Evolutionary conservation across 2,329 filamentous ascomycete species (phyloP), one percentile per base, ranked within the genome.

Genomic region (Aspergillus ochraceoroseus): DNA sequence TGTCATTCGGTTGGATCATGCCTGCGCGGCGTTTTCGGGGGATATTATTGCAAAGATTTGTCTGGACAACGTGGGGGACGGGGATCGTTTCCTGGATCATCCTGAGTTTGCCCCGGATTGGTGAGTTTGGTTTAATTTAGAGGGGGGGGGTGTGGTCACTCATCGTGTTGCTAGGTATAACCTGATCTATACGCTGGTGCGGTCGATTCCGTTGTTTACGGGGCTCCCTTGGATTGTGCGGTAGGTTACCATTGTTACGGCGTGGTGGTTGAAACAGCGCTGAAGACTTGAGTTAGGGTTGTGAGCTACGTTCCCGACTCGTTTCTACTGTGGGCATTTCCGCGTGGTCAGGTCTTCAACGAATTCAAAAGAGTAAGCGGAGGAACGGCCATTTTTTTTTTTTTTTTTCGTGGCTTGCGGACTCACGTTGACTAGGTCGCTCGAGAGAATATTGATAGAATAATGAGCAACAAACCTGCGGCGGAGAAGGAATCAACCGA

Each of bases 21-120:
- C 32, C 2, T 35, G 14, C 22, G 22, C 38, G 7, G 38, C 38
- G 18, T 29, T 36, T 11, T 23, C 31, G 2, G 38, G 38, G 1
- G 38, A 41, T 15, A 28, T 41, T 7, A 35, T 41, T 11, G 22
- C 17, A 12, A n/a, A 20, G n/a, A 25, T 38, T 5, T 28, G 32
- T 6, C 4, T 35, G 12, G 32, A 30, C 25, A 12, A 4, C 9
- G 8, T 11, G 15, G 15, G 4, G 15, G 14, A 32, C 9, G 28
- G 28, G 2, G 29, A n/a, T 4, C 9, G 29, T 6, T 32, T 32
- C 15, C 15, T 32, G n/a, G 29, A 32, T 32, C 14, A 32, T 32
- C 29, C 29, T 2, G 29, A 32, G 15, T 32, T 32, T 18, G 13
- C 29, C 11, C 29, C 29, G n/a, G 11, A 32, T 7, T 32, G 29